Evolutionary conservation across 2,329 filamentous ascomycete genomes (phyloP).

Genomic region (Phyllosticta capitalensis): DNA sequence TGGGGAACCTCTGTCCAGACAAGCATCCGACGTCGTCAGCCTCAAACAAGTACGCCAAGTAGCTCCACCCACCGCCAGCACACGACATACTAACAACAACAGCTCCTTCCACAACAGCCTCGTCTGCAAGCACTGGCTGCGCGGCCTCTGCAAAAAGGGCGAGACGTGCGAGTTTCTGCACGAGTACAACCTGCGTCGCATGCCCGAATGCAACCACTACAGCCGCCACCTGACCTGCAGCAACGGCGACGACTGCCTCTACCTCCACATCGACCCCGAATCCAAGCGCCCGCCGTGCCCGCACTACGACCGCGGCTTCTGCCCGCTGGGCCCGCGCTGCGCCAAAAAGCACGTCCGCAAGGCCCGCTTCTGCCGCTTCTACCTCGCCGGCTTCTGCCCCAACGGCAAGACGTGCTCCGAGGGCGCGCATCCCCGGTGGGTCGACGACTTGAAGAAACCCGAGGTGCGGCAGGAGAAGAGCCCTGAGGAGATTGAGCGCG

Average conservation of each 20-base stretch:
- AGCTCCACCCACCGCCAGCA: conserved; percentile 15
- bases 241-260: conserved; percentile 93
- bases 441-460: conserved; percentile 51
- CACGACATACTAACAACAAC: conserved; percentile 13
- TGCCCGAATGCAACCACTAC: conserved; percentile 98
- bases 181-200: conserved; percentile 95
- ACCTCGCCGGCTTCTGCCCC: conserved; percentile 90
- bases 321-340: conserved; percentile 78
- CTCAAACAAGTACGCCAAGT: conserved; percentile 53
- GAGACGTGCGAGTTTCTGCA: conserved; percentile 95
- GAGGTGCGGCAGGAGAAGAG: conserved; percentile 60
- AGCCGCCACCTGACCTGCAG: conserved; percentile 88
- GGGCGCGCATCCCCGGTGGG: conserved; percentile 75
- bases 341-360: conserved; percentile 81
- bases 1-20: conserved; percentile 76
- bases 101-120: conserved; percentile 39
- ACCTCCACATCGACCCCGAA: conserved; percentile 79
- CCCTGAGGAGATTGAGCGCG: conserved; percentile 56
- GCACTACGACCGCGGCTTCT: conserved; percentile 94
- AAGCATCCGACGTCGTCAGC: conserved; percentile 57
- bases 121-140: conserved; percentile 98
- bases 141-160: conserved; percentile 95
- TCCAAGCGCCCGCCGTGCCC: conserved; percentile 52
- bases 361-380: conserved; percentile 65
- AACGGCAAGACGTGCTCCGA: conserved; percentile 67